Evolutionary conservation across 139 green algal genomes (phyloP), one percentile per base, ranked within the genome.

Genomic region (Chlorella sp.): DNA sequence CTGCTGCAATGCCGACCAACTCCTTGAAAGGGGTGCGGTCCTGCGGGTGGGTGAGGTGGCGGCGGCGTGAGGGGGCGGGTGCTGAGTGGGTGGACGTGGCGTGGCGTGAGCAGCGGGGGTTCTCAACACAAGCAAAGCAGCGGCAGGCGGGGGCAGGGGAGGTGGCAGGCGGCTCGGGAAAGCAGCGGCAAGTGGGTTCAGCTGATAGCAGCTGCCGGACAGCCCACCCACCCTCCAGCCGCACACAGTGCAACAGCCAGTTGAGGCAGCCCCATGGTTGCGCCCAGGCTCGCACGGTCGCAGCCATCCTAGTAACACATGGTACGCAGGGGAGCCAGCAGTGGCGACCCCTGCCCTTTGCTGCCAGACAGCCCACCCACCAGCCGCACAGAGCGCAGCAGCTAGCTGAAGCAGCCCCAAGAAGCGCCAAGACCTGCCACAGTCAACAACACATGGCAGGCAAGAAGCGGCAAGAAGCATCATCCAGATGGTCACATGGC

Each of bases 11-110:
- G 0, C 93, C 40, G 7, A 97, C 92, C 28, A 98, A 85, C 37
- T 91, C 89, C 7, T 90, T 77, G 86, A 98, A 98, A 28, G 89
- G 61, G 18, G 93, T 97, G 48, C 96, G 91, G 91, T 98, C 96
- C 19, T 91, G 82, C 1, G 89, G 77, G 0, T 96, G 96, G 48
- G 97, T 86, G 68, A 92, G 93, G 37, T 97, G 91, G 22, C 24
- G 40, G 12, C 3, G 79, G 53, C 53, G 37, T 0, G 42, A 16
- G 57, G 4, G 26, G 81, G 53, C 28, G 18, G 53, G 81, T 19
- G 48, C 32, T 18, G n/a, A n/a, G n/a, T 32, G 57, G 81, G 53
- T n/a, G 7, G 30, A 53, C 4, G 36, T 1, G 81, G 40, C 76
- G 9, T 34, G 39, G n/a, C 19, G n/a, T 83, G 77, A 4, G 77